A percentile compares a stretch with the other conserved stretches of the same genome.
phyloP scores from a whole-genome alignment of 2,329 filamentous ascomycete species.

The Ceratocystiopsis minuta region DNA sequence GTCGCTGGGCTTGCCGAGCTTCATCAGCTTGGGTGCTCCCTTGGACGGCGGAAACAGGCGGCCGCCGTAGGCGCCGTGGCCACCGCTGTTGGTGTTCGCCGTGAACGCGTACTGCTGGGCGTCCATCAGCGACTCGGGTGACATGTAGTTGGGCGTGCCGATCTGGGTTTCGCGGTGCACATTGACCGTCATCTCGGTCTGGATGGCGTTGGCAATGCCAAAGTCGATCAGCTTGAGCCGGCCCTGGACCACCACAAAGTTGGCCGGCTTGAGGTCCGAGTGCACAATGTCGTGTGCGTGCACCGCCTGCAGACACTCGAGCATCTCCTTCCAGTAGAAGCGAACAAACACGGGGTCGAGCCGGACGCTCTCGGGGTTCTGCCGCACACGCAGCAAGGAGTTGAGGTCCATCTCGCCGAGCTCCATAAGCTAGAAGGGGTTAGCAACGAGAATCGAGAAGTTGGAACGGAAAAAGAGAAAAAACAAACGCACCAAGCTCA shows the following conservation, averaged over 20 bases:
- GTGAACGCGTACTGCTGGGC: slow-evolving; percentile 38
- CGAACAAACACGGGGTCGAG: slow-evolving; percentile 84
- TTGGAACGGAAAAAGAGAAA: background rate
- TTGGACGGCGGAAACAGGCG: slow-evolving; percentile 11
- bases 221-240: slow-evolving; percentile 94
- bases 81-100: slow-evolving; percentile 19
- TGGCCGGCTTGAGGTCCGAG: slow-evolving; percentile 90
- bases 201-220: slow-evolving; percentile 93
- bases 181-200: slow-evolving; percentile 88
- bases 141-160: slow-evolving; percentile 98
- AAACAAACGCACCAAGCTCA: slow-evolving; percentile 52
- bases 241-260: slow-evolving; percentile 85
- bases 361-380: slow-evolving; percentile 52
- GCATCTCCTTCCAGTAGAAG: slow-evolving; percentile 99
- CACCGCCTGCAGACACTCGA: slow-evolving; percentile 80
- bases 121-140: slow-evolving; percentile 81
- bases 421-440: slow-evolving; percentile 61
- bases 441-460: background rate
- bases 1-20: slow-evolving; percentile 87
- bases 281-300: slow-evolving; percentile 87
- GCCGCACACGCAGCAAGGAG: slow-evolving; percentile 57
- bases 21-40: slow-evolving; percentile 62
- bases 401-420: slow-evolving; percentile 89
- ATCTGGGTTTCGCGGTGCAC: slow-evolving; percentile 92
- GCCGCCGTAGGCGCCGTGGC: slow-evolving; percentile 7